Base-by-base conservation (phyloP, 768 basidiomycete species). In the Lactifluus volemus region DNA sequence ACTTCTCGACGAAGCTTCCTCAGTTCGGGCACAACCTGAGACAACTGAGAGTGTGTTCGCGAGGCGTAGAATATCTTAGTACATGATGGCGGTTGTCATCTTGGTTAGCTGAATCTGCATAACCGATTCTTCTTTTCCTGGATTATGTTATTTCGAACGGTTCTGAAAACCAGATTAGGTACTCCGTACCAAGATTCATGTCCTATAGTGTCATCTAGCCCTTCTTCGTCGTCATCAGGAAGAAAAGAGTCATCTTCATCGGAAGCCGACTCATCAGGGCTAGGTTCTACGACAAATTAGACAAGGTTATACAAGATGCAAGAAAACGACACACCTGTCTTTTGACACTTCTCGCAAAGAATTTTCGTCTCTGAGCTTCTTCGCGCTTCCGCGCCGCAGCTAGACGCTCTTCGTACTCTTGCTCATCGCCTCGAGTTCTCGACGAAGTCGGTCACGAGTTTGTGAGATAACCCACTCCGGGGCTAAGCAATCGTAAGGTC, bases 11-110 rank as follows among this genome's bases (percentile, higher is more conserved):
- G 78, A n/a, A 96, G 81, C 67, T 84, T 88, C 44, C 76, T 79
- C 10, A 98, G 77, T 69, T 99, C 97, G 4, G 88, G 86, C 17
- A 94, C 78, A 4, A 98, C 79, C 71, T 99, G 96, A 2, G 93
- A 79, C 4, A 99, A 81, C 68, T 99, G 96, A 1, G 95, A 95
- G 73, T 99, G 96, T 0, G 96, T 99, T 36, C 96, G 80, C 0
- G 97, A 98, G 0, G 95, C 89, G 69, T 95, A 97, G 71, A 84
- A 97, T 62, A 98, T 86, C 77, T 92, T 89, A 41, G 83, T 87
- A 68, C 87, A 89, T 4, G 79, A 78, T 15, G 79, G 59, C 85
- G 76, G 63, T 85, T 85, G 49, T 68, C 65, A 19, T 75, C 75
- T 34, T 66, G 58, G 25, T 50, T 34, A 64, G 63, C 53, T 44